Percentiles rank a stretch among this genome's conserved stretches.
Conservation (phyloP, 371 early-diverging fungal genomes). For the Saksenaea vasiformis region DNA sequence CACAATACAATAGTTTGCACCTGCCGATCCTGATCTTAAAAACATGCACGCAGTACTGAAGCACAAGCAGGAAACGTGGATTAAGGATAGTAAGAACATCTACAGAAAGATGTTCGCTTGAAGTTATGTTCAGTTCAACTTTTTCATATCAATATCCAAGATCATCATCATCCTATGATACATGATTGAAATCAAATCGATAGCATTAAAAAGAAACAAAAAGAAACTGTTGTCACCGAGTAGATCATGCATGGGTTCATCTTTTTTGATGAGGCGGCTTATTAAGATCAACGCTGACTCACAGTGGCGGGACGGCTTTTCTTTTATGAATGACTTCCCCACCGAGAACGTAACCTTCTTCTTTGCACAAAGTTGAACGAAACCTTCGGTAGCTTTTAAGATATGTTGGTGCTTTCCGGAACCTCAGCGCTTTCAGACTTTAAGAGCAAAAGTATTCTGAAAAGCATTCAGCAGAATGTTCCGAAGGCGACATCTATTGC, state of each 20-base stretch:
- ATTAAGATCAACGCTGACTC: constrained; percentile 4
- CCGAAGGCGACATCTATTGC: constrained; percentile 52
- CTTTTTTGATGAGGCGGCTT: not conserved
- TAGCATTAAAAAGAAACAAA: not conserved
- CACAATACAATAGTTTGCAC: constrained; percentile 10
- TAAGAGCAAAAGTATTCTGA: constrained; percentile 61
- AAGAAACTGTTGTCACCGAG: not conserved
- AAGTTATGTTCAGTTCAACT: not conserved
- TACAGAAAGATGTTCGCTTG: constrained; percentile 34
- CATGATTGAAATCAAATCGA: no score
- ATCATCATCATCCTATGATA: not conserved
- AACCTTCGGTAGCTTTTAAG: constrained; percentile 7
- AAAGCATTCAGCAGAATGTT: constrained; percentile 50
- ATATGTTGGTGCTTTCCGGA: constrained; percentile 79
- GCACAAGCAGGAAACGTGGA: constrained; percentile 13
- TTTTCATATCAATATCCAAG: not conserved
- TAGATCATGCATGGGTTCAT: not conserved
- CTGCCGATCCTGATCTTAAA: constrained; percentile 21
- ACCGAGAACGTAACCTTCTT: not conserved
- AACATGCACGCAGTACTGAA: constrained; percentile 8
- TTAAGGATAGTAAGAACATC: constrained; percentile 19
- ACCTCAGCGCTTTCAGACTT: constrained; percentile 75
- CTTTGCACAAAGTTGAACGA: not conserved
- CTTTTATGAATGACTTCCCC: not conserved
- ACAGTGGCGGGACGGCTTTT: constrained; percentile 1